A percentile compares a stretch with the other conserved stretches of the same genome.
Evolutionary conservation across 176 grass and related monocot species (phyloP).

Genomic region (Otatea glauca): DNA sequence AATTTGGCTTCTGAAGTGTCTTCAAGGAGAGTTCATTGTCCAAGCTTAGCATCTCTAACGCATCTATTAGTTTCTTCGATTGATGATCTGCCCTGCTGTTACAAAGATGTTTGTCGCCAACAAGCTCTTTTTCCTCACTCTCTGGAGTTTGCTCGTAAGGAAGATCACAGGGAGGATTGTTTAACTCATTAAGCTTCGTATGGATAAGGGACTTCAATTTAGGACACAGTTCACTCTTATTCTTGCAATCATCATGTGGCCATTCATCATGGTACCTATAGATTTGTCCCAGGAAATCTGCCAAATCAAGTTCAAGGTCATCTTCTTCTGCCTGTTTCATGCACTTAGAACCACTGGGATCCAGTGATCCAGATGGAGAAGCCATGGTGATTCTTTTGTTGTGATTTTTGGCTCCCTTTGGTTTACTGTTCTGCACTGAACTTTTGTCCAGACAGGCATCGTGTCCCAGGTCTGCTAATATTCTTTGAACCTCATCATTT

Average conservation of each 20-base stretch:
- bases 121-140: constrained; percentile 24
- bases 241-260: constrained; percentile 55
- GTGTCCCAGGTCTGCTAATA: constrained; percentile 65
- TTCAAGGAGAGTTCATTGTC: constrained; percentile 70
- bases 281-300: constrained; percentile 64
- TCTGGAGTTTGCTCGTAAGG: constrained; percentile 22
- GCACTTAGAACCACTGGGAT: constrained; percentile 45
- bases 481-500: constrained; percentile 66
- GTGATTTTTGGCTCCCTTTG: constrained; percentile 30
- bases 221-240: constrained; percentile 49
- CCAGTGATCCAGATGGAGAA: constrained; percentile 30
- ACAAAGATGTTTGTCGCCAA: constrained; percentile 41
- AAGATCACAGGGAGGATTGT: constrained; percentile 27
- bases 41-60: constrained; percentile 59
- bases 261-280: constrained; percentile 52
- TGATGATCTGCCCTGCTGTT: constrained; percentile 37
- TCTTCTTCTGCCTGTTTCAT: constrained; percentile 49
- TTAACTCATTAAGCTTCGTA: constrained; percentile 61
- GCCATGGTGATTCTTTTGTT: constrained; percentile 2
- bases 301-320: constrained; percentile 59
- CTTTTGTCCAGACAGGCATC: constrained; percentile 48
- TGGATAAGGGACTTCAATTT: constrained; percentile 55
- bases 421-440: constrained; percentile 36
- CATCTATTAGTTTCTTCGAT: constrained; percentile 56
- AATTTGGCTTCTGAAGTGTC: constrained; percentile 62